Base-by-base conservation (phyloP, 2,329 filamentous ascomycete genomes). In the Aaosphaeria pasadenensis region DNA sequence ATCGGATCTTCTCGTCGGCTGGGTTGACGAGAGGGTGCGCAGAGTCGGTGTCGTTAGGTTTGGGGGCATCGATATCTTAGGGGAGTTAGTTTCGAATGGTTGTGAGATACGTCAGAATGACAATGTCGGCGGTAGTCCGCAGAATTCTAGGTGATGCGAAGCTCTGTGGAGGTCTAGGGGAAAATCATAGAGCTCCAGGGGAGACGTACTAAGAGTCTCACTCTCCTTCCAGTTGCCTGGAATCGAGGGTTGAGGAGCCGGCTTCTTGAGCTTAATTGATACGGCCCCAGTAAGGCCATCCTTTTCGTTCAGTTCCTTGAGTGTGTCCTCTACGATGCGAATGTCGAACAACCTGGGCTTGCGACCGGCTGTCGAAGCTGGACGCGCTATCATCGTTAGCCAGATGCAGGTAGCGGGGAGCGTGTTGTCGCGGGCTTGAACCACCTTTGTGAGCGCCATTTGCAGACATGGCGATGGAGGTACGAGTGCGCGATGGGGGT, bases 1-100 rank as follows among this genome's bases (percentile, higher is more conserved):
- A 84, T 58, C 88, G 82, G 11, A 88, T 84, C 52, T 78, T 82
- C 51, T 91, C 85, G 60, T 95, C 89, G 44, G 96, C 80, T 45
- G 83, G 81, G 59, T 76, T 79, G 31, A 79, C 66, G 40, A 73
- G 58, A 1, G 71, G 71, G 7, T 70, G 71, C 28, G 58, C 57
- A 35, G 52, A 45, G n/a, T 51, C 49, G 7, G 60, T 29, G 2
- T 56, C 40, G 13, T 45, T 44, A 29, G 58, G 47, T 48, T 66
- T 67, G 47, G 48, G 44, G 28, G 51, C 60, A 31, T 67, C 63
- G 35, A 56, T 52, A 42, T 66, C 59, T 66, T 3, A 3, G 17
- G 17, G 17, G 17, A 24, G 17, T 24, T 24, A 24, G 17, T 24
- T 24, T 24, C 17, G 17, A 24, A 24, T 24, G 17, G 17, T 24